A percentile compares a stretch with the other conserved stretches of the same genome.
phyloP scores from a whole-genome alignment of 2,329 filamentous ascomycete genomes.

The Berkeleyomyces basicola region DNA sequence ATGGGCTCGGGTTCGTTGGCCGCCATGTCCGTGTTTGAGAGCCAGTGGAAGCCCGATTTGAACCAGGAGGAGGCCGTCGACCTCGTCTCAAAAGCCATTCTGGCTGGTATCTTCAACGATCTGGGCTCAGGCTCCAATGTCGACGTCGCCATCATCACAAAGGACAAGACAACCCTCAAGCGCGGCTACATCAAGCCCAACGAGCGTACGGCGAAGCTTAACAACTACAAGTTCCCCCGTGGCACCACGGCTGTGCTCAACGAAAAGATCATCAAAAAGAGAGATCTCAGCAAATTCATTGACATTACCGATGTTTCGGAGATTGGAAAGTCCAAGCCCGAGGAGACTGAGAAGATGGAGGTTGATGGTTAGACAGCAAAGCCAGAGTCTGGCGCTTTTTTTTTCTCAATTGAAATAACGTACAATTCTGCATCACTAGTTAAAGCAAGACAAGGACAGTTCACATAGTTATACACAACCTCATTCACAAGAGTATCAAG shows the following conservation, averaged over 20 bases:
- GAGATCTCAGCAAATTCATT: slow-evolving; percentile 87
- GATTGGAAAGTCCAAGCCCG: slow-evolving; percentile 33
- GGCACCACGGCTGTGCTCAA: slow-evolving; percentile 94
- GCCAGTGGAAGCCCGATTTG: slow-evolving; percentile 71
- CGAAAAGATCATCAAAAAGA: slow-evolving; percentile 88
- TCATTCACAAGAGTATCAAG: background rate
- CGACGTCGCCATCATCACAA: slow-evolving; percentile 87
- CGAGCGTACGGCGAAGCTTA: slow-evolving; percentile 74
- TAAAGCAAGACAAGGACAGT: background rate
- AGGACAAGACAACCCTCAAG: slow-evolving; percentile 85
- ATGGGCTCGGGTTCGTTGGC: slow-evolving; percentile 95
- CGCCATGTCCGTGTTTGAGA: slow-evolving; percentile 97
- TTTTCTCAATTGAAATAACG: background rate
- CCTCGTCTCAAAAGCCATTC: slow-evolving; percentile 71
- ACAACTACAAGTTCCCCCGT: slow-evolving; percentile 77
- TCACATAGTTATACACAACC: background rate
- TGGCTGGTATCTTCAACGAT: slow-evolving; percentile 98
- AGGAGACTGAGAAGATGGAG: slow-evolving; percentile 51
- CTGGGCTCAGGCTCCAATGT: slow-evolving; percentile 94
- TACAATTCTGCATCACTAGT: background rate
- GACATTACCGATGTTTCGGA: slow-evolving; percentile 72
- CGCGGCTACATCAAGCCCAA: slow-evolving; percentile 91
- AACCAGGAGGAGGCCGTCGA: slow-evolving; percentile 67
- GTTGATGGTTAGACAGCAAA: slow-evolving; percentile 37
- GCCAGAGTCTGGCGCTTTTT: background rate